Percentiles rank a stretch among this genome's conserved stretches.
Evolutionary conservation across 2,329 filamentous ascomycete genomes (phyloP).

Genomic region (Dactylellina drechsleri): DNA sequence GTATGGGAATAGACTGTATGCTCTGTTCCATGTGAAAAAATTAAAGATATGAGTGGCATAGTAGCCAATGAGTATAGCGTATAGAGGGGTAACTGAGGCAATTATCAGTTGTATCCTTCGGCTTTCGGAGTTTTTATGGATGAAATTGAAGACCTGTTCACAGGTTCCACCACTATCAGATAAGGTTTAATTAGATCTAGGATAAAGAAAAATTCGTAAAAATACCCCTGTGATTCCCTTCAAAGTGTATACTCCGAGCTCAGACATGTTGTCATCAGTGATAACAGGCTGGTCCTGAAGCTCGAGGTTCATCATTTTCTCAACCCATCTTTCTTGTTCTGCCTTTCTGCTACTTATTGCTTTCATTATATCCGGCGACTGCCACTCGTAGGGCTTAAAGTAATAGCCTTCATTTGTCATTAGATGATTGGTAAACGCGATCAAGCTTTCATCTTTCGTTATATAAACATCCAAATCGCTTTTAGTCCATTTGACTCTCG

Average conservation of each 20-base stretch:
- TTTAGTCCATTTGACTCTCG: conserved; percentile 33
- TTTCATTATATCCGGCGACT: conserved; percentile 5
- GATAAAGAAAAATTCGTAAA: conserved; percentile 1
- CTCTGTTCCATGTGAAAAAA: conserved; percentile 45
- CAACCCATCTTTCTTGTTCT: conserved; percentile 5
- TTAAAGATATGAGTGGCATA: conserved; percentile 52
- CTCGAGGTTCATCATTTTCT: neutral
- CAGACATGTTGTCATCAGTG: neutral
- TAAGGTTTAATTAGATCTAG: neutral
- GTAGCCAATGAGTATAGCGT: conserved; percentile 35
- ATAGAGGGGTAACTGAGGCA: conserved; percentile 6
- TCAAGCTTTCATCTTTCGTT: neutral
- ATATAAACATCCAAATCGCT: conserved; percentile 51
- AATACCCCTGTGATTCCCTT: conserved; percentile 27
- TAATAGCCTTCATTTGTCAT: conserved; percentile 28
- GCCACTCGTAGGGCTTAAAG: conserved; percentile 35
- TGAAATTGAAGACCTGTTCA: conserved; percentile 45
- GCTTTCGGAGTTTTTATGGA: neutral
- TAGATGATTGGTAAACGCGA: conserved; percentile 29
- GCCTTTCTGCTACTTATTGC: neutral
- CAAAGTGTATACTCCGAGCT: conserved; percentile 5
- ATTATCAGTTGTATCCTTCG: conserved; percentile 45
- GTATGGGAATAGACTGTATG: conserved; percentile 48
- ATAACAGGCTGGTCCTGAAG: neutral
- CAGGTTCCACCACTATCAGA: neutral